Percentiles rank a stretch among this genome's conserved stretches.
Evolutionary conservation across 2,329 filamentous ascomycete genomes (phyloP).

Genomic region (Xylogone sp.): DNA sequence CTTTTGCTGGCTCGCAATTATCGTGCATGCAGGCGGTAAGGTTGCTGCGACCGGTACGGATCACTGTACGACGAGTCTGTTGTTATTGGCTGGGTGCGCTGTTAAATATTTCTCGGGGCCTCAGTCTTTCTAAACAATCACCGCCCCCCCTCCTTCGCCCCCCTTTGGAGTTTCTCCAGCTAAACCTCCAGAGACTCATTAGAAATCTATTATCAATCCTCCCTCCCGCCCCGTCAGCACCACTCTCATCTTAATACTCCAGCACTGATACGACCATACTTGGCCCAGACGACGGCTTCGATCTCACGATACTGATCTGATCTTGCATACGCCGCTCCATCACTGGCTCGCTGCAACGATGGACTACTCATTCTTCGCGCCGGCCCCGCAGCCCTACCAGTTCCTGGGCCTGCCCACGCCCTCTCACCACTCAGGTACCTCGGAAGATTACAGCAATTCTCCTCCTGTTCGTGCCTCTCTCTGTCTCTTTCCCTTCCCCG

Average conservation of each 20-base stretch:
- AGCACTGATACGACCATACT: neutral
- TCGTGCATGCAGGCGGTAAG: too few species aligned
- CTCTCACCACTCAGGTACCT: conserved; percentile 29
- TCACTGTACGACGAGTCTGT: too few species aligned
- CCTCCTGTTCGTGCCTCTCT: conserved; percentile 31
- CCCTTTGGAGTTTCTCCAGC: neutral
- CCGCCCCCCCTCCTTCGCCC: neutral
- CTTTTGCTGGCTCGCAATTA: too few species aligned
- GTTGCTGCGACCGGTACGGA: too few species aligned
- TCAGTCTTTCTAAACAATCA: neutral
- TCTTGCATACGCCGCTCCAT: conserved; percentile 12
- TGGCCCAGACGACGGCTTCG: too few species aligned
- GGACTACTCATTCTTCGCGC: conserved; percentile 53
- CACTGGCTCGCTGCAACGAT: conserved; percentile 31
- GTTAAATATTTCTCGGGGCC: too few species aligned
- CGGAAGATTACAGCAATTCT: conserved; percentile 42
- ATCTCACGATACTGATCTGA: neutral
- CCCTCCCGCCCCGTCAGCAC: neutral
- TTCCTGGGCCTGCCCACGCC: conserved; percentile 41
- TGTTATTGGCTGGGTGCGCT: too few species aligned
- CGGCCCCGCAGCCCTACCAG: conserved; percentile 40
- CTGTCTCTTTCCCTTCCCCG: too few species aligned
- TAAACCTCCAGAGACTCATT: neutral
- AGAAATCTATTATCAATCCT: neutral
- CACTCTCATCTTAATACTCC: neutral